Evolutionary conservation across 1,284 basidiomycete species (phyloP), one percentile per base, ranked within the genome.

Genomic region (Cryptococcus depauperatus): DNA sequence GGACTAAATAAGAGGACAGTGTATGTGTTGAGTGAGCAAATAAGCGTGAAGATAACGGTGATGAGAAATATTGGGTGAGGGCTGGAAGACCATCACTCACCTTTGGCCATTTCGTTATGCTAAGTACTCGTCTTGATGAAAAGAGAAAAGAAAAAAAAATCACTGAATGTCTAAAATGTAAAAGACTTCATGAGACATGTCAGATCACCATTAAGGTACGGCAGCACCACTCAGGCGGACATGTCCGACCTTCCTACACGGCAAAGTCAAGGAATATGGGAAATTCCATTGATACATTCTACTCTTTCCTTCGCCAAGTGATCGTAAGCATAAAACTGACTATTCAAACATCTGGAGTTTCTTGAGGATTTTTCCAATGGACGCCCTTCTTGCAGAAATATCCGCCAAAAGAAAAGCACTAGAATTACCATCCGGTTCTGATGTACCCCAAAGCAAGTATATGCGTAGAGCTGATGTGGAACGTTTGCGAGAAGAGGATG

Each of bases 391-490:
- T 13, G 64, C 88, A 46, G 88, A 93, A 71, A 85, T 97, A 52
- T 83, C 82, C 19, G 72, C 78, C 47, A 95, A 96, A 70, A 83
- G 90, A 58, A 93, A 92, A 66, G 75, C 78, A 3, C 59, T 77
- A 16, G 49, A 47, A 27, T 16, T 51, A 18, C 29, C 37, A 11
- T 40, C 38, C 5, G 48, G 48, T 1, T 27, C 40, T 7, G 34
- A 27, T 10, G 35, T 19, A 11, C 21, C 21, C 8, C 22, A 25
- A 19, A 78, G 75, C 19, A 93, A 93, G 71, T 95, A 95, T 66
- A 79, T 92, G 78, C 80, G 85, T 35, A 78, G 83, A 54, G 87
- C 85, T 14, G 91, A 95, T 22, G 48, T 73, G 13, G 74, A 74
- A 47, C 55, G 59, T 10, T 70, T 84, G 19, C 80, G 84, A 52